Percentiles rank a stretch among this genome's conserved stretches.
These are phyloP conservation scores for Zygosaccharomyces sapae DNA, from an alignment of 1,139 yeast species.

Conservation along the genomic window DNA sequence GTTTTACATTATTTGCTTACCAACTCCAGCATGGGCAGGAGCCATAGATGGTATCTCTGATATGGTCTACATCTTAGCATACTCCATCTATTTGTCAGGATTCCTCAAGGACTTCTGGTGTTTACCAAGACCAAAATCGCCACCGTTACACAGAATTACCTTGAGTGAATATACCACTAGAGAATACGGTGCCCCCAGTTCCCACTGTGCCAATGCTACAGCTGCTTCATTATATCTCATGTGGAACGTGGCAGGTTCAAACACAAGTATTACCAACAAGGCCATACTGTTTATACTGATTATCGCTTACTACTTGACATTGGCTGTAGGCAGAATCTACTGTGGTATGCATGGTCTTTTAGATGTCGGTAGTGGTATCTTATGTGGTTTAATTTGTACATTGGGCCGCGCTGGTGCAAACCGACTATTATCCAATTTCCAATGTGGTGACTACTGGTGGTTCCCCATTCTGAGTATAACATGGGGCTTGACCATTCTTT, in stretches of 20 bases:
- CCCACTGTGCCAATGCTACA: constrained; percentile 91
- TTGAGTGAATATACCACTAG: constrained; percentile 83
- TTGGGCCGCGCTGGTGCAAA: constrained; percentile 38
- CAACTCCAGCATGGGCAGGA: constrained; percentile 85
- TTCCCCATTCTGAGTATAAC: constrained; percentile 43
- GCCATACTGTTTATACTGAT: constrained; percentile 21
- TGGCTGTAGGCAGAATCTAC: constrained; percentile 77
- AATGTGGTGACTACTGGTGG: constrained; percentile 30
- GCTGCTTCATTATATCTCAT: constrained; percentile 49
- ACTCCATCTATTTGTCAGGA: constrained; percentile 81
- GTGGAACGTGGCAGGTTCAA: constrained; percentile 17
- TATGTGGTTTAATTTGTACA: constrained; percentile 54
- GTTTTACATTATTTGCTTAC: constrained; percentile 84
- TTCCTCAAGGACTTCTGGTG: constrained; percentile 78
- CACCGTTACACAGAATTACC: constrained; percentile 87
- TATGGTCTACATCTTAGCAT: constrained; percentile 69
- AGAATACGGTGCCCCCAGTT: constrained; percentile 93
- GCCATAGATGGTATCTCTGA: constrained; percentile 57
- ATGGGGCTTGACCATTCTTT: constrained; percentile 49
- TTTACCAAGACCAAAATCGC: constrained; percentile 87
- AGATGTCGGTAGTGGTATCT: constrained; percentile 64
- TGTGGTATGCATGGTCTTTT: constrained; percentile 97
- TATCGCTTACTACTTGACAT: constrained; percentile 54
- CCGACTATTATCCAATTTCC: constrained; percentile 17
- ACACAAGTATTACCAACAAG: constrained; percentile 13